These are phyloP conservation scores for Pelargonium cotyledonis DNA, from an alignment of 441 rosid genomes.

Conservation along the genomic window DNA sequence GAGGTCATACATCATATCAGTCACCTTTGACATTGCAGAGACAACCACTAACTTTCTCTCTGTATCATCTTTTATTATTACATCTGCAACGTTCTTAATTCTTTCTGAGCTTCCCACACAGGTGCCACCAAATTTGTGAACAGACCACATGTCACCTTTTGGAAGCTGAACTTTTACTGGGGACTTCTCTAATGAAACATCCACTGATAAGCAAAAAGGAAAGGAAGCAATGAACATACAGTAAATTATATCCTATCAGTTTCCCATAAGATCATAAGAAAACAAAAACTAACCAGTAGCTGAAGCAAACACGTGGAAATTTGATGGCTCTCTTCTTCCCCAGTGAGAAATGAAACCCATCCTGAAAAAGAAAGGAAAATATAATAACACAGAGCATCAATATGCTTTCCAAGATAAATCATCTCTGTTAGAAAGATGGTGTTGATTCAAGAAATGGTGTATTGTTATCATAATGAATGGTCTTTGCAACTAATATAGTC, in stretches of 20 bases:
- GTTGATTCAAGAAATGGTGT: conserved; percentile 1
- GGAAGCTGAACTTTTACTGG: conserved; percentile 49
- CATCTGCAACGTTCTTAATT: conserved; percentile 74
- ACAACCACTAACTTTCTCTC: conserved; percentile 84
- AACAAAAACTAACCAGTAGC: conserved; percentile 36
- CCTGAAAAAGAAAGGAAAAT: conserved; percentile 24
- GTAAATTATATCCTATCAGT: not conserved
- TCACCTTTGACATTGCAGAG: conserved; percentile 93
- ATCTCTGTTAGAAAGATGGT: not conserved
- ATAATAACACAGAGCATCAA: not conserved
- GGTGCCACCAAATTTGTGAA: conserved; percentile 95
- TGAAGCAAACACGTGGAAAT: conserved; percentile 26
- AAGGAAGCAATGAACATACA: conserved; percentile 10
- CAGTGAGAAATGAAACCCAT: conserved; percentile 18
- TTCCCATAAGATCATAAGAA: not conserved
- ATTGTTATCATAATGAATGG: not conserved
- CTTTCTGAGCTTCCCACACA: conserved; percentile 85
- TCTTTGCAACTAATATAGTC: not conserved
- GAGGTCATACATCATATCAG: conserved; percentile 92
- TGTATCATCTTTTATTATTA: conserved; percentile 50
- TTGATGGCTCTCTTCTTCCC: conserved; percentile 26
- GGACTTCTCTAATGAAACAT: conserved; percentile 43
- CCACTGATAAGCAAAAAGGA: conserved; percentile 25
- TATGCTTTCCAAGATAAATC: not conserved
- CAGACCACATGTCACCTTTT: conserved; percentile 69